Conservation (phyloP, 306 rosid species). For the Glycyrrhiza uralensis region DNA sequence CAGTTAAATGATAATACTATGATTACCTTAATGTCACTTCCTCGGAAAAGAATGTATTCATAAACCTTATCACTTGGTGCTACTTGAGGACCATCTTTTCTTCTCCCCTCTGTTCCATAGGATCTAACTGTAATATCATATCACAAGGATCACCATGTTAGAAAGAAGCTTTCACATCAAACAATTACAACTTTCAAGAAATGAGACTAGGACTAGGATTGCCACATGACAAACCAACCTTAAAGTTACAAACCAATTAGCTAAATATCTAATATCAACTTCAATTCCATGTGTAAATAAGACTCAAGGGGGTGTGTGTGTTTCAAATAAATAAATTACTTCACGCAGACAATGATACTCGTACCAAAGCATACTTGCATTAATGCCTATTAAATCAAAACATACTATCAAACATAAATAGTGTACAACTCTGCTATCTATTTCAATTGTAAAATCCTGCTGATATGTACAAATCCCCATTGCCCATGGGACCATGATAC, state of each 20-base stretch:
- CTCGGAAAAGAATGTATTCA: constrained; percentile 70
- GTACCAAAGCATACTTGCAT: not conserved
- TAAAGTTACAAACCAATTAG: not conserved
- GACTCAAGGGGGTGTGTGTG: not conserved
- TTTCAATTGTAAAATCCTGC: not conserved
- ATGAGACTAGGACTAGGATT: not conserved
- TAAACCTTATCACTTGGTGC: constrained; percentile 63
- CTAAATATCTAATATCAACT: not conserved
- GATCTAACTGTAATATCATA: constrained; percentile 60
- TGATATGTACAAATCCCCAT: not conserved
- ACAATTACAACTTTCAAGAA: not conserved
- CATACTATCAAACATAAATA: not conserved
- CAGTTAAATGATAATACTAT: not conserved
- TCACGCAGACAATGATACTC: not conserved
- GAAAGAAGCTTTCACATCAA: constrained; percentile 2
- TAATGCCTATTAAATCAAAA: not conserved
- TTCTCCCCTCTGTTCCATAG: constrained; percentile 79
- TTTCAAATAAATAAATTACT: not conserved
- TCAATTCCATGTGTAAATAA: not conserved
- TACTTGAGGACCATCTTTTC: constrained; percentile 67
- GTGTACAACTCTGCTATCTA: not conserved
- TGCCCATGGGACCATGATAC: not conserved
- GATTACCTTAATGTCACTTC: constrained; percentile 69
- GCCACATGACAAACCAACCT: not conserved
- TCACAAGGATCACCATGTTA: constrained; percentile 8